These are phyloP conservation scores for Liriodendron chinense DNA, from an alignment of 164 flowering plant species.

Conservation along the genomic window DNA sequence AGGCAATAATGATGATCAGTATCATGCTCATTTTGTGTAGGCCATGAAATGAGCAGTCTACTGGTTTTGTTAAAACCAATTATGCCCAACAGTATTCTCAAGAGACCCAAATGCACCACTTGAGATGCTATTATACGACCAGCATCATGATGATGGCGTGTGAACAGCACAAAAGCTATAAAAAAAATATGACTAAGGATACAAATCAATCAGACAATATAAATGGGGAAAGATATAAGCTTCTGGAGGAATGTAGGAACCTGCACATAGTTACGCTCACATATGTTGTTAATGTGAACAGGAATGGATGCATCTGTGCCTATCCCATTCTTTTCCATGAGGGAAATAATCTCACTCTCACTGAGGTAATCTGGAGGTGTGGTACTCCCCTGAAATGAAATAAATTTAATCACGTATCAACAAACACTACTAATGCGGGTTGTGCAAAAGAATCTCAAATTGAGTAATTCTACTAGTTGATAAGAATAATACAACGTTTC, in stretches of 20 bases:
- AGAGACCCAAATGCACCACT: background rate
- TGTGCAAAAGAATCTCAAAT: background rate
- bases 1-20: too few species aligned
- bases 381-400: conserved; percentile 58
- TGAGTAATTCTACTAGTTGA: background rate
- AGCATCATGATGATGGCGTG: background rate
- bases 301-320: conserved; percentile 99
- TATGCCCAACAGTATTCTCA: background rate
- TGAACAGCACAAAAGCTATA: background rate
- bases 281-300: conserved; percentile 92
- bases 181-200: too few species aligned
- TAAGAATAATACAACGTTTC: background rate
- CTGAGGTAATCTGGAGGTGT: conserved; percentile 86
- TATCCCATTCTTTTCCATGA: conserved; percentile 95
- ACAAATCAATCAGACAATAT: conserved; percentile 1
- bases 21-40: too few species aligned
- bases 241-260: conserved; percentile 26
- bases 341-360: conserved; percentile 93
- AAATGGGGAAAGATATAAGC: background rate
- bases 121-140: conserved; percentile 2
- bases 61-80: too few species aligned
- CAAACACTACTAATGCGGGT: background rate
- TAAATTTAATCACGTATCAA: background rate
- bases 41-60: too few species aligned
- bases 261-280: conserved; percentile 96